Conservation (phyloP, 169 alveolate genomes). For the Amoebophrya sp. region DNA sequence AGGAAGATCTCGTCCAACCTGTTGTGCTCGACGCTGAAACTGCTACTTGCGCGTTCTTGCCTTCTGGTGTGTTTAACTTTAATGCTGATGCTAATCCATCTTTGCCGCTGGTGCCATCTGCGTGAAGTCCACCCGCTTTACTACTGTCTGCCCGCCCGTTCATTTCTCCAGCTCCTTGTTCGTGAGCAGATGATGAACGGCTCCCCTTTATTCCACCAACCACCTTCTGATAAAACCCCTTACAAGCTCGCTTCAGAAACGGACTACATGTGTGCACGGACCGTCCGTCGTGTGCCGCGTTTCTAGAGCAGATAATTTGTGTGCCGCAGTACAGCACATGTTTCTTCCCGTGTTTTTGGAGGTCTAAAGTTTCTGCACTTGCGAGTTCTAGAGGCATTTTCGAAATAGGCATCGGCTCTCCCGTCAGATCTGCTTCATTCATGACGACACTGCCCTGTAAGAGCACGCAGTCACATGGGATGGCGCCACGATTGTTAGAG, state of each 20-base stretch:
- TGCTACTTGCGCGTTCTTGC: not conserved
- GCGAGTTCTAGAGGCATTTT: not conserved
- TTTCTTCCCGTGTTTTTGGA: not conserved
- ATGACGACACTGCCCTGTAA: not conserved
- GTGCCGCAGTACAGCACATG: not conserved
- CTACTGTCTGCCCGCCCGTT: not conserved
- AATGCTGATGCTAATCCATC: not conserved
- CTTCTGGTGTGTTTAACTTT: not conserved
- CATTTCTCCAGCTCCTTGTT: not conserved
- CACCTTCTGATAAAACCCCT: too few relatives aligned
- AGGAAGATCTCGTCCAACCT: too few relatives aligned
- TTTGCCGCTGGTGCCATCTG: not conserved
- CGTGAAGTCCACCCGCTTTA: not conserved
- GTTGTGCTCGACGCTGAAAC: too few relatives aligned
- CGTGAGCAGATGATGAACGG: not conserved
- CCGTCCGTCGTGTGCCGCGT: not conserved
- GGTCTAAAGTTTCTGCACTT: not conserved
- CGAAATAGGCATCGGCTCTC: not conserved
- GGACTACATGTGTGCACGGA: too few relatives aligned
- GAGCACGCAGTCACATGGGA: not conserved
- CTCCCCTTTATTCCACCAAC: too few relatives aligned
- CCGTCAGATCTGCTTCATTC: not conserved
- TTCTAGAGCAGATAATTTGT: not conserved
- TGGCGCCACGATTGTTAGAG: not conserved
- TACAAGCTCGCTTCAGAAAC: too few relatives aligned